These are phyloP conservation scores for Mercurialis annua DNA, from an alignment of 345 rosid genomes.

Conservation along the genomic window DNA sequence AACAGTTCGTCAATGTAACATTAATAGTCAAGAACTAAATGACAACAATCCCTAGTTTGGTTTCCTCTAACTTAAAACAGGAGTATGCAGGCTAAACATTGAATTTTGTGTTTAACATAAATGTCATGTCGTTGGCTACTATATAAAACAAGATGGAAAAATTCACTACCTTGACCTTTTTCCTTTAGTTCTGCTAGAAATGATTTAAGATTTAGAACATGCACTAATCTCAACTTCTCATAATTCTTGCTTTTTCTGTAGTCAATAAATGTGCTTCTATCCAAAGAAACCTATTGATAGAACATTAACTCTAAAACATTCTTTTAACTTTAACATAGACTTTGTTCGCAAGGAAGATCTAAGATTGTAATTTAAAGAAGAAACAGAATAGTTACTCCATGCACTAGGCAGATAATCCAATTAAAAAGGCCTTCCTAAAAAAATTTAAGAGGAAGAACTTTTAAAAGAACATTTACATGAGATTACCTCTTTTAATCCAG, in stretches of 20 bases:
- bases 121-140: not conserved
- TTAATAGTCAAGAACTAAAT: too few species aligned
- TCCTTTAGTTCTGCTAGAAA: not conserved
- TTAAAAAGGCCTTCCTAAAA: not conserved
- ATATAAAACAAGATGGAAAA: not conserved
- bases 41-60: too few species aligned
- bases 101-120: not conserved
- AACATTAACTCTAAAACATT: too few species aligned
- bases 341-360: too few species aligned
- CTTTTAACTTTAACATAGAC: not conserved
- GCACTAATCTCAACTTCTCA: not conserved
- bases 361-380: not conserved
- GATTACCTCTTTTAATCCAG: slow-evolving; percentile 75
- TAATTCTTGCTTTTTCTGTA: not conserved
- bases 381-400: not conserved
- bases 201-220: not conserved
- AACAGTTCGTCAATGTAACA: too few species aligned
- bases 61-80: too few species aligned
- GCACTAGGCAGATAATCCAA: not conserved
- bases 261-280: not conserved
- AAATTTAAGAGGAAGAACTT: not conserved
- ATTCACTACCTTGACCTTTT: not conserved
- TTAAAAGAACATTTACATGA: not conserved
- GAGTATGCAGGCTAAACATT: not conserved
- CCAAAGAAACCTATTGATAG: not conserved